Evolutionary conservation across 2,329 filamentous ascomycete species (phyloP).

Genomic region (Calonectria ilicicola): DNA sequence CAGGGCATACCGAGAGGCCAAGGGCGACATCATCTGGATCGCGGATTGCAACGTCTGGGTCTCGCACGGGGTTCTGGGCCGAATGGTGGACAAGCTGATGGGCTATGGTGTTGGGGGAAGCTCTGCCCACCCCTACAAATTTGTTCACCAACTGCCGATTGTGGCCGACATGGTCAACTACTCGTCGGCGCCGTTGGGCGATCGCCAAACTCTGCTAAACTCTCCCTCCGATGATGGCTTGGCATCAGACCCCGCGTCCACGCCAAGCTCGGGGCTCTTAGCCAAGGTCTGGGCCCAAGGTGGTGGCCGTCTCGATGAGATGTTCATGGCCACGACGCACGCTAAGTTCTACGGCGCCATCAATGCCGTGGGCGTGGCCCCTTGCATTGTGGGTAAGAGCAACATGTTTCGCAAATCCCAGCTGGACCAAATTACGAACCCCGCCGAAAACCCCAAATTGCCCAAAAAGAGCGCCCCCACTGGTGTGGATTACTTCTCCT

Average conservation of each 20-base stretch:
- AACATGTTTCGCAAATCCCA: slow-evolving; percentile 98
- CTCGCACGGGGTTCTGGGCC: slow-evolving; percentile 78
- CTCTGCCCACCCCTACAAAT: slow-evolving; percentile 77
- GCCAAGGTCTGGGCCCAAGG: slow-evolving; percentile 57
- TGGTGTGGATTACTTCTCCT: slow-evolving; percentile 93
- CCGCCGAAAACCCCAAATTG: slow-evolving; percentile 58
- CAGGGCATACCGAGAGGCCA: slow-evolving; percentile 88
- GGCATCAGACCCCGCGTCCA: slow-evolving; percentile 33
- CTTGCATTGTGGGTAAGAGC: slow-evolving; percentile 95
- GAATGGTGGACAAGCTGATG: slow-evolving; percentile 89
- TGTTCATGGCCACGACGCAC: slow-evolving; percentile 93
- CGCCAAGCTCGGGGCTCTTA: slow-evolving; percentile 36
- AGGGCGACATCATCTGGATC: slow-evolving; percentile 91
- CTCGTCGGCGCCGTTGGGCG: slow-evolving; percentile 26
- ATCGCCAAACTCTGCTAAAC: slow-evolving; percentile 47
- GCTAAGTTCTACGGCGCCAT: slow-evolving; percentile 99
- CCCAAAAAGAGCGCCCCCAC: slow-evolving; percentile 51
- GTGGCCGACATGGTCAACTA: slow-evolving; percentile 77
- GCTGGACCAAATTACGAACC: slow-evolving; percentile 77
- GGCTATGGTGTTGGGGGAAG: slow-evolving; percentile 69
- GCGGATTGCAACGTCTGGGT: slow-evolving; percentile 98
- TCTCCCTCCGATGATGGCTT: slow-evolving; percentile 45
- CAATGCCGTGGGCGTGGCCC: slow-evolving; percentile 90
- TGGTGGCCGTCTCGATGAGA: slow-evolving; percentile 90
- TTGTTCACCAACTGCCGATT: slow-evolving; percentile 93